phyloP scores from a whole-genome alignment of 2,329 filamentous ascomycete genomes.

The Fusarium armeniacum region DNA sequence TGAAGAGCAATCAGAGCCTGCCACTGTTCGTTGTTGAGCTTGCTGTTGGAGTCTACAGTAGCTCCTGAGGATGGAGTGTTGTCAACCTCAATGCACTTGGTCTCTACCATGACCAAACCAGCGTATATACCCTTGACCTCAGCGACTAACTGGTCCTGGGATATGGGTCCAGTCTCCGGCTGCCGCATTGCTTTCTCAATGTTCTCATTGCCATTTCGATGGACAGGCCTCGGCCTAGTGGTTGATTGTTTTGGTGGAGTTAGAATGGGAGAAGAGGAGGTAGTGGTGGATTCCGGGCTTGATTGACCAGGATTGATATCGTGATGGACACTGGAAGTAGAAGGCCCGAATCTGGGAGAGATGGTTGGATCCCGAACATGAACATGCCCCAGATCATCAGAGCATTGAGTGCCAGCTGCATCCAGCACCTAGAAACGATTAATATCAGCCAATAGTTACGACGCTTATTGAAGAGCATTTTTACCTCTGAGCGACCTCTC shows the following conservation, averaged over 20 bases:
- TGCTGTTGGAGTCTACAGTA: conserved; percentile 58
- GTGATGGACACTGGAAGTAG: background rate
- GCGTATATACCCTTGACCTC: conserved; percentile 89
- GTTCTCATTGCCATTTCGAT: background rate
- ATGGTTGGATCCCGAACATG: background rate
- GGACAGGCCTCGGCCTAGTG: background rate
- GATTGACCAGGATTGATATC: background rate
- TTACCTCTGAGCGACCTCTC: background rate
- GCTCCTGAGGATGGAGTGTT: conserved; percentile 65
- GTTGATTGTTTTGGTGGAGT: background rate
- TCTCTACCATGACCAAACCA: conserved; percentile 86
- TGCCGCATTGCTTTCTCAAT: conserved; percentile 25
- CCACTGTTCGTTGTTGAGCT: conserved; percentile 79
- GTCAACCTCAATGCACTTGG: conserved; percentile 87
- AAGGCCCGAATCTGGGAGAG: background rate
- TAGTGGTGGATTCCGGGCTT: background rate
- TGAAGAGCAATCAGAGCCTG: conserved; percentile 87
- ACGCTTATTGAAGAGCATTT: background rate
- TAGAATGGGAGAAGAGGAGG: background rate
- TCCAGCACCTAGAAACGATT: background rate
- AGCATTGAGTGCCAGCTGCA: background rate
- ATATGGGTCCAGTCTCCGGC: conserved; percentile 62
- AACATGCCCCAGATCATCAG: background rate
- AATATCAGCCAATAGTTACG: background rate
- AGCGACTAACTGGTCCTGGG: conserved; percentile 81